These are phyloP conservation scores for Eleusine coracana DNA, from an alignment of 176 grass and related monocot genomes.

Conservation along the genomic window DNA sequence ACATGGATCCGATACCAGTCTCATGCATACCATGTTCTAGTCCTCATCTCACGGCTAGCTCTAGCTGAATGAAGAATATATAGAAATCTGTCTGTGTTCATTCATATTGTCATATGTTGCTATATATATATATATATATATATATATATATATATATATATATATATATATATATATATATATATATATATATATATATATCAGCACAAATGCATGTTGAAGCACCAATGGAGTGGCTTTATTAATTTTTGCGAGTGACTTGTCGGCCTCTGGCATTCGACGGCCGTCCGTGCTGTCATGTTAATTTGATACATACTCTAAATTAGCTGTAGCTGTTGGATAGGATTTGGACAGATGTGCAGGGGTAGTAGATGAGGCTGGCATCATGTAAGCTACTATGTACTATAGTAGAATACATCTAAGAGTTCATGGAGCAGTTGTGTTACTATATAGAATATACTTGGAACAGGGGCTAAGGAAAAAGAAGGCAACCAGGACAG, in stretches of 20 bases:
- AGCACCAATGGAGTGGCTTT: too few relatives aligned
- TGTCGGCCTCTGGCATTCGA: background rate
- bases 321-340: too few relatives aligned
- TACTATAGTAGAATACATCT: too few relatives aligned
- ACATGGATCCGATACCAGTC: background rate
- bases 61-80: background rate
- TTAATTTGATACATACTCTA: background rate
- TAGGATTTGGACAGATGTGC: background rate
- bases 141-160: too few relatives aligned
- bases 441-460: background rate
- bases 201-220: too few relatives aligned
- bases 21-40: background rate
- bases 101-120: too few relatives aligned
- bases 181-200: too few relatives aligned
- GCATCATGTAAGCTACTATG: background rate
- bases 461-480: background rate
- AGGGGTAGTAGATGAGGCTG: background rate
- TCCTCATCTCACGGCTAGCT: background rate
- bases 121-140: too few relatives aligned
- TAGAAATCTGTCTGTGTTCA: background rate
- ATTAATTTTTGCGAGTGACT: background rate
- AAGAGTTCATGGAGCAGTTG: background rate
- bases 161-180: too few relatives aligned
- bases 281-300: background rate
- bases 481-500: background rate